Evolutionary conservation across 2,329 filamentous ascomycete genomes (phyloP).

Genomic region (Xylaria sp.): DNA sequence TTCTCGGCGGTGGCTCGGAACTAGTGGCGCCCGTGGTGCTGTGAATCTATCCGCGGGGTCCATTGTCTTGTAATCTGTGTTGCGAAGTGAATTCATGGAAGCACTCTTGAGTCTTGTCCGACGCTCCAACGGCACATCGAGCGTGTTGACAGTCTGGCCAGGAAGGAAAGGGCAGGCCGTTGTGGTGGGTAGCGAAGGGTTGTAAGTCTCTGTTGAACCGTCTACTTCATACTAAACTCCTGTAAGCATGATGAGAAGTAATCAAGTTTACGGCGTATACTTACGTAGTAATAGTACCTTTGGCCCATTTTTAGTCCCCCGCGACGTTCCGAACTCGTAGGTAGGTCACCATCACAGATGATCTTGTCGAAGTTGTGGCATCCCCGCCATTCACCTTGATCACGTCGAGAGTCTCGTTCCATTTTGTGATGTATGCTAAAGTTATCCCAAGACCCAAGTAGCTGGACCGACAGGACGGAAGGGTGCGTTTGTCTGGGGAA

Average conservation of each 20-base stretch:
- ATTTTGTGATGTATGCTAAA: slow-evolving; percentile 83
- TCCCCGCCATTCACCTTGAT: slow-evolving; percentile 83
- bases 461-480: slow-evolving; percentile 75
- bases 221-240: slow-evolving; percentile 80
- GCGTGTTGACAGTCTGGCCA: slow-evolving; percentile 85
- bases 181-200: slow-evolving; percentile 77
- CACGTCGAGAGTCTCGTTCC: slow-evolving; percentile 80
- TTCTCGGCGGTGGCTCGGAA: slow-evolving; percentile 53
- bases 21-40: slow-evolving; percentile 70
- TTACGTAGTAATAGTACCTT: slow-evolving; percentile 95
- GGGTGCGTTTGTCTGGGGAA: slow-evolving; percentile 66
- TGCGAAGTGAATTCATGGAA: slow-evolving; percentile 70
- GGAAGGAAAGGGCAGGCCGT: slow-evolving; percentile 86
- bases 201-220: slow-evolving; percentile 79
- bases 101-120: slow-evolving; percentile 69
- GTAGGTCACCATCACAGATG: slow-evolving; percentile 77
- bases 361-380: slow-evolving; percentile 90
- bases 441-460: slow-evolving; percentile 96
- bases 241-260: slow-evolving; percentile 39
- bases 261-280: slow-evolving; percentile 51
- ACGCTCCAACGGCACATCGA: slow-evolving; percentile 81
- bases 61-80: slow-evolving; percentile 75
- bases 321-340: slow-evolving; percentile 67
- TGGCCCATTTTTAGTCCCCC: slow-evolving; percentile 92
- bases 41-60: slow-evolving; percentile 81